Evolutionary conservation across 305 asterid species (phyloP), one percentile per base, ranked within the genome.

Genomic region (Solanum chacoense): DNA sequence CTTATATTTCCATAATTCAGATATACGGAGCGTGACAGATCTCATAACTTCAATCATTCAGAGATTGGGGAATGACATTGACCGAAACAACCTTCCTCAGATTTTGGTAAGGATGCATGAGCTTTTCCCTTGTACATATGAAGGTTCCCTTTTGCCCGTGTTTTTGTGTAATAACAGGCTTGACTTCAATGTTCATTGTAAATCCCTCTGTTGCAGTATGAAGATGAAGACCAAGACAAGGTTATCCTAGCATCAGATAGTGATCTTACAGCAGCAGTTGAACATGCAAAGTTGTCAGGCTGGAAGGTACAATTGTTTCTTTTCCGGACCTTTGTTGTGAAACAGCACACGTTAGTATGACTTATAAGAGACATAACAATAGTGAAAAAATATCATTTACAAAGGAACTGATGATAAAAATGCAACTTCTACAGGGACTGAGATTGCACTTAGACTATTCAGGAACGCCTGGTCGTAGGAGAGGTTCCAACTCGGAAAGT

Each of bases 141-240:
- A 69, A 29, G 29, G 34, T 69, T 45, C 26, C 50, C 34, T 75
- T 36, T 72, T 8, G 1, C 75, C 59, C 9, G 37, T 36, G 35
- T 31, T 16, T n/a, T 38, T 36, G 29, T 38, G 50, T 20, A 73
- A 29, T 26, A 87, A 42, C 29, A 31, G 31, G n/a, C 36, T 67
- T 20, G 71, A 87, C 34, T 87, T 72, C n/a, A 77, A 85, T 42
- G 71, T 40, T 85, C 59, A 85, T 16, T 20, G 24, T 59, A 4
- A 10, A 13, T 36, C 28, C 26, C n/a, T 85, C 24, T 65, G 36
- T 36, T 90, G 88, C 92, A 97, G 99, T 97, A 97, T 72, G 99
- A 97, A 90, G 99, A 97, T 72, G 98, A 96, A 90, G 99, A 97
- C 90, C 92, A 92, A 63, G 99, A 97, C 94, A 94, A 93, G 91